A percentile compares a stretch with the other conserved stretches of the same genome.
phyloP scores from a whole-genome alignment of 1,284 basidiomycete genomes.

The Lentinula novae-zelandiae region DNA sequence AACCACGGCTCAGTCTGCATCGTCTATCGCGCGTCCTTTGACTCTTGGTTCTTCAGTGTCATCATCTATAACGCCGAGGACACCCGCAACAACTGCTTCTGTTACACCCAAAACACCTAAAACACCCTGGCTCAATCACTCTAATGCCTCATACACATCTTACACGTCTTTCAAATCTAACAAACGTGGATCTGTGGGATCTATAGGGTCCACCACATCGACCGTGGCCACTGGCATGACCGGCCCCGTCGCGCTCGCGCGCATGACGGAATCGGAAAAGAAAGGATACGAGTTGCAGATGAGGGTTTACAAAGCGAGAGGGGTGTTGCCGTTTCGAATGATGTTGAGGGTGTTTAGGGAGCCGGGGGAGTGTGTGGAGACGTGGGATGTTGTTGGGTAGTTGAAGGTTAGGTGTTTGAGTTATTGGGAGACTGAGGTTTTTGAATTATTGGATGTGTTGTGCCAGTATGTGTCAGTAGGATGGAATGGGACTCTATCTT shows the following conservation, averaged over 20 bases:
- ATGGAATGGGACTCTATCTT: neutral
- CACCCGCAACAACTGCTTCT: neutral
- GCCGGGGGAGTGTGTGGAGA: conserved; percentile 65
- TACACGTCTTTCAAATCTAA: neutral
- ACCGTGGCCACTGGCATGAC: neutral
- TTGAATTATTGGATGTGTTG: neutral
- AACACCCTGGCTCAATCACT: neutral
- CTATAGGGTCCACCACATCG: neutral
- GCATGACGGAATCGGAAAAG: conserved; percentile 45
- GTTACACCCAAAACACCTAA: neutral
- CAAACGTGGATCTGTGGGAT: neutral
- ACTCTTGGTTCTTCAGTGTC: neutral
- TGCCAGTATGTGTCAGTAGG: too few species aligned
- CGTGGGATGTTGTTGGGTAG: conserved; percentile 31
- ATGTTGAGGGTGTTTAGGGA: conserved; percentile 61
- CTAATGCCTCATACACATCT: neutral
- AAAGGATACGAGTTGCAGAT: conserved; percentile 53
- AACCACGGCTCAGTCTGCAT: neutral
- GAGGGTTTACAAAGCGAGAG: conserved; percentile 57
- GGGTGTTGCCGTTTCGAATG: conserved; percentile 49
- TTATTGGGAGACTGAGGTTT: neutral
- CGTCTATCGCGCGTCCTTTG: neutral
- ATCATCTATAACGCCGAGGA: neutral
- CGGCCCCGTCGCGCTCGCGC: too few species aligned
- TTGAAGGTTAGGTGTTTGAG: neutral